Conservation (phyloP, 345 rosid genomes). For the Ricinus communis region DNA sequence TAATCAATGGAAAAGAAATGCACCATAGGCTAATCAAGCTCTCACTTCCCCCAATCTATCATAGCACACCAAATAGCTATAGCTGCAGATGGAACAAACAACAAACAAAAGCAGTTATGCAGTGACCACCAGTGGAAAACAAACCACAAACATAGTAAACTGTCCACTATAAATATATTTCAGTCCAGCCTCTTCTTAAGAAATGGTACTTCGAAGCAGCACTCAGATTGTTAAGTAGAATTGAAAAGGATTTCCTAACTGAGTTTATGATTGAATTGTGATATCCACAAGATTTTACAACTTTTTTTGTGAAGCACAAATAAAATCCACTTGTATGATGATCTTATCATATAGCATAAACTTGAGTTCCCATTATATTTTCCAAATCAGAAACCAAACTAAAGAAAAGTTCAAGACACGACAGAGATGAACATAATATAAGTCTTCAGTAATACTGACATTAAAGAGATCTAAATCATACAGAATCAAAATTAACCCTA, state of each 20-base stretch:
- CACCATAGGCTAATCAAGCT: slow-evolving; percentile 9
- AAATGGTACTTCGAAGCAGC: background rate
- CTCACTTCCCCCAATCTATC: background rate
- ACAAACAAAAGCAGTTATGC: background rate
- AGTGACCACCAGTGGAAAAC: background rate
- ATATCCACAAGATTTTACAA: background rate
- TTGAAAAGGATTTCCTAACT: background rate
- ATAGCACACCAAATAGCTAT: slow-evolving; percentile 2
- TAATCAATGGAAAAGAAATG: background rate
- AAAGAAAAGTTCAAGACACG: background rate
- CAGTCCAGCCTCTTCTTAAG: background rate
- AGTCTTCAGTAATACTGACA: background rate
- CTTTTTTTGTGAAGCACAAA: background rate
- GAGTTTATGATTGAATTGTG: too few relatives aligned
- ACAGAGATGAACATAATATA: background rate
- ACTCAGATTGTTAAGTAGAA: background rate
- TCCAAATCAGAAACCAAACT: background rate
- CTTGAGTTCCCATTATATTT: background rate
- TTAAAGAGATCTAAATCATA: background rate
- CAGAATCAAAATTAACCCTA: background rate
- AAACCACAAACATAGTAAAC: background rate
- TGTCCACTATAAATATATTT: background rate
- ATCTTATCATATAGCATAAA: too few relatives aligned
- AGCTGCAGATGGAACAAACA: slow-evolving; percentile 18
- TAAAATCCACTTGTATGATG: background rate